Base-by-base conservation (phyloP, 495 filamentous ascomycete species). In the Rhypophila decipiens region DNA sequence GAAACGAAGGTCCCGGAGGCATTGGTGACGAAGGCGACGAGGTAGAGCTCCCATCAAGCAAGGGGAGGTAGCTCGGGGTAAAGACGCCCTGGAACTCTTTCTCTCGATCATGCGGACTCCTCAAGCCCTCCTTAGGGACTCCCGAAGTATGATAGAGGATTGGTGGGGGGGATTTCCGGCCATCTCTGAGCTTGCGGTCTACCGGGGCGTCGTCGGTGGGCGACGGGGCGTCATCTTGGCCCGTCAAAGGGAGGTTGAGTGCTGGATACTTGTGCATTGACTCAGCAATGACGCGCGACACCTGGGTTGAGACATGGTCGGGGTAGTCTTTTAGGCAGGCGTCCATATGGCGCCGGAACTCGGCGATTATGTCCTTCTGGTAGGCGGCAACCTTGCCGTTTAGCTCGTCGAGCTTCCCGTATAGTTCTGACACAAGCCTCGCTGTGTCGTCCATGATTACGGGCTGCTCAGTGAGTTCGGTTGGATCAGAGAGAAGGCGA, bases 51-150 rank as follows among this genome's bases (percentile, higher is more conserved):
- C 66, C 65, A 49, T 78, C 77, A 33, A 82, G 75, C 33, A 82
- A 63, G 39, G 78, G 77, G 27, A 83, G 68, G 53, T 77, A 82
- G 42, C 61, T 71, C 18, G 79, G 79, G 12, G 77, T 82, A 55
- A 82, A 82, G 17, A 82, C 51, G 29, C 78, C 79, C 29, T 76
- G 73, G 49, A 82, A 77, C 48, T 81, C 78, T 46, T 66, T 65
- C 52, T 79, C 77, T 22, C 73, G 70, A 42, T 74, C 73, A 60
- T 75, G 71, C 34, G 71, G 67, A 29, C 60, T 71, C 34, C 64
- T 44, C 19, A 61, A 58, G 46, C 53, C 51, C 5, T 72, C 64
- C 46, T 61, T 59, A 20, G 63, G 49, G 20, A 43, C 54, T 36
- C 59, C 63, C 2, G 69, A 67, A 35, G 58, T 67, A 40, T 65